Evolutionary conservation across 768 basidiomycete genomes (phyloP), one percentile per base, ranked within the genome.

Genomic region (Neoboletus magnificus): DNA sequence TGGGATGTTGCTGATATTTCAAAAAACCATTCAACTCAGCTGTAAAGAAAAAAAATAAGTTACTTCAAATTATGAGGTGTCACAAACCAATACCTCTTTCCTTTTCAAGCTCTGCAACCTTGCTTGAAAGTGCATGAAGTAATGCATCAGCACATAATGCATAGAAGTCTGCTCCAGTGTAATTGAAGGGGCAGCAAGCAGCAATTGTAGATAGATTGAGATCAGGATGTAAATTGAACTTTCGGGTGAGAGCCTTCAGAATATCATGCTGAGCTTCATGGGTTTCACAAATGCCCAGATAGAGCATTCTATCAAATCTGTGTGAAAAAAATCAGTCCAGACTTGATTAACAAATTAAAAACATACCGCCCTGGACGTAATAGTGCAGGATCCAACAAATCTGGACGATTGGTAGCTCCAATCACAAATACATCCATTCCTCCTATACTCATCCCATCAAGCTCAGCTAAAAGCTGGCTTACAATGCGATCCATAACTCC

Each of bases 401-500:
- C 95, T 1, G 95, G 95, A 13, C 95, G 79, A 69, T 98, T 98
- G 15, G 95, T 98, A 16, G 95, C 95, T 5, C 93, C 95, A 69
- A 98, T 91, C 15, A 98, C 94, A 70, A 95, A 97, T 0, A 97
- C 88, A 63, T 91, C 85, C 18, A 80, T 76, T 0, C 80, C 80
- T 4, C 85, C 85, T 25, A 74, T 72, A 10, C 85, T 78, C 83
- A 96, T 91, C 3, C 94, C 94, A 74, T 98, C 95, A 40, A 98
- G 78, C 72, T 98, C 95, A 9, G 95, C 93, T 36, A 98, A 74
- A 32, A 97, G 77, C 73, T 97, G 95, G 64, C 91, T 94, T 54
- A 98, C 95, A 65, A 98, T 97, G 18, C 95, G 83, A 71, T 98
- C 95, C 94, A 98, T 98, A 16, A 98, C 95, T 12, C 95, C 95